phyloP scores from a whole-genome alignment of 352 stramenopile species.

The Phytophthora melonis region DNA sequence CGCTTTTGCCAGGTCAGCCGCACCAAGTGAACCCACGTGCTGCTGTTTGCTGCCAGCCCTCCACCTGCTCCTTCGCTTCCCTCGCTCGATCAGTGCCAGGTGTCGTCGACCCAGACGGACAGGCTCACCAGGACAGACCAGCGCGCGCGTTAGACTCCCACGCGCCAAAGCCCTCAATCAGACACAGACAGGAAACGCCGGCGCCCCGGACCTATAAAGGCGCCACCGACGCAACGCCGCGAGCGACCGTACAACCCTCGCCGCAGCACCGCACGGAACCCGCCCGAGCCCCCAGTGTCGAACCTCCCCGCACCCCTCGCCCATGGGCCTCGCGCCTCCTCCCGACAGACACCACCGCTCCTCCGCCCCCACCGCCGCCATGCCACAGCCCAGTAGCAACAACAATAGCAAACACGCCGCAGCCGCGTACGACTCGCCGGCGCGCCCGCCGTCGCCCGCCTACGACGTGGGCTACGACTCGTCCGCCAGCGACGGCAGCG shows the following conservation, averaged over 20 bases:
- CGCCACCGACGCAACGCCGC: not conserved
- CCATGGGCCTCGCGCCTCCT: constrained; percentile 35
- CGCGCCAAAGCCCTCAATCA: constrained; percentile 3
- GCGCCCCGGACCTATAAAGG: not conserved
- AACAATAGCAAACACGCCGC: constrained; percentile 11
- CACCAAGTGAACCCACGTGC: constrained; percentile 16
- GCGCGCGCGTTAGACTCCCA: constrained; percentile 5
- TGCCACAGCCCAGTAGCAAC: constrained; percentile 19
- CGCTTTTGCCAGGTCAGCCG: constrained; percentile 19
- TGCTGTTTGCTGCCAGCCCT: not conserved
- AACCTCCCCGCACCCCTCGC: constrained; percentile 9
- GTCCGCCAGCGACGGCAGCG: constrained; percentile 11
- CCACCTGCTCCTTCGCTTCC: not conserved
- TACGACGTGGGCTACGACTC: constrained; percentile 21
- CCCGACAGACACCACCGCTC: not conserved
- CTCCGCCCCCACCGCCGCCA: constrained; percentile 3
- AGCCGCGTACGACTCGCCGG: constrained; percentile 18
- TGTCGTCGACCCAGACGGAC: constrained; percentile 22
- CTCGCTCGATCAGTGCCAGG: constrained; percentile 7
- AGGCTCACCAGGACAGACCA: constrained; percentile 8
- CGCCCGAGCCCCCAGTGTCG: constrained; percentile 11
- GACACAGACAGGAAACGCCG: constrained; percentile 14
- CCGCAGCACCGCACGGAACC: not conserved
- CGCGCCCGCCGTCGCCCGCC: constrained; percentile 27
- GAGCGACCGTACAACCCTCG: constrained; percentile 11